Base-by-base conservation (phyloP, 305 asterid genomes). In the Fraxinus angustifolia region DNA sequence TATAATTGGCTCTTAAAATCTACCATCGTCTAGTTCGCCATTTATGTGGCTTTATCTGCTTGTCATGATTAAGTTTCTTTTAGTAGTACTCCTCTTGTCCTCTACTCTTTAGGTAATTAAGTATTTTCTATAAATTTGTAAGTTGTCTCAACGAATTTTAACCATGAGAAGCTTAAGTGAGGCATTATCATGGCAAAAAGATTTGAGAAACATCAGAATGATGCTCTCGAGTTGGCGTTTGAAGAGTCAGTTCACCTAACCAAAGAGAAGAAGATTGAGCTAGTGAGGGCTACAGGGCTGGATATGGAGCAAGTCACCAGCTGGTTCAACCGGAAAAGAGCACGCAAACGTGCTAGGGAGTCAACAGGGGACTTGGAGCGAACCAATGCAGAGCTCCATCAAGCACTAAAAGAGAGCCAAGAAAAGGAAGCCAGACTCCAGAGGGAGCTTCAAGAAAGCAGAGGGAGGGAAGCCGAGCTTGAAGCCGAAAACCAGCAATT, bases 301-400 rank as follows among this genome's bases (percentile, higher is more conserved):
- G 88, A 85, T 82, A 78, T 85, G 82, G 88, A 85, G 86, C 88
- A 85, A 65, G 42, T 85, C 17, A 10, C 88, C n/a, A 82, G 88
- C 80, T 85, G 88, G 88, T 82, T 71, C 76, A 85, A 77, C 78
- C 40, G 86, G 68, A 80, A 80, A 42, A 19, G 86, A 50, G 78
- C 78, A 1, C 53, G 84, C 6, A 85, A 80, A 33, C 81, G 82
- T 60, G 79, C 84, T 11, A 73, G 45, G 73, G 77, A 62, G 28
- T 73, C 81, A 19, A 17, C 3, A 34, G 80, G 73, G 60, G 80
- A 73, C 35, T 45, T 85, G 79, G 68, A 78, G 79, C 62, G 31
- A 62, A 75, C 73, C 76, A 83, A 80, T 76, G 19, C 31, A 1
- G 77, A 75, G 76, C 88, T 86, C 45, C 77, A 75, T 56, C 58